phyloP scores from a whole-genome alignment of 208 protist genomes.

The Entamoeba dispar region DNA sequence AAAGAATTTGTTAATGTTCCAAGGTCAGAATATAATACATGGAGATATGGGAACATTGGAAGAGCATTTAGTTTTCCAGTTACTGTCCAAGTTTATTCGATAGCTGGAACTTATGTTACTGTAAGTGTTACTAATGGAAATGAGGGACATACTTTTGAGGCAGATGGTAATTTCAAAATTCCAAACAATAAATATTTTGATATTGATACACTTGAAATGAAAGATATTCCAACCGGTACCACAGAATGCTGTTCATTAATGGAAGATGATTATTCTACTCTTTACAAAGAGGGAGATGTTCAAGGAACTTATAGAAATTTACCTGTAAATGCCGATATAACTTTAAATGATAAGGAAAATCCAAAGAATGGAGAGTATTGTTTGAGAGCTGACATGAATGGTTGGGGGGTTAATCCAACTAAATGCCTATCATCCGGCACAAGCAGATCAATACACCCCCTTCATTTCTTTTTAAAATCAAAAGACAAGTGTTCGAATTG shows the following conservation, averaged over 20 bases:
- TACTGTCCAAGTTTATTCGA: not conserved
- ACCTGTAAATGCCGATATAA: not conserved
- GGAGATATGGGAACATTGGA: not conserved
- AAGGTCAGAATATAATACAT: not conserved
- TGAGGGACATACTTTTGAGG: not conserved
- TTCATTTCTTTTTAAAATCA: not conserved
- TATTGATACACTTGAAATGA: not conserved
- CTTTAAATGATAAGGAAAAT: not conserved
- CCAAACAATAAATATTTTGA: not conserved
- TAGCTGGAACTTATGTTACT: not conserved
- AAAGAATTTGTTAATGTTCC: not conserved
- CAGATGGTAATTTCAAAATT: not conserved
- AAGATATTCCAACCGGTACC: not conserved
- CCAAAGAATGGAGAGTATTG: not conserved
- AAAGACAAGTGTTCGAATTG: not conserved
- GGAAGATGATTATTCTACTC: not conserved
- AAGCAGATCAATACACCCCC: not conserved
- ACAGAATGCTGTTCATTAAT: not conserved
- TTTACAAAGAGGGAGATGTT: not conserved
- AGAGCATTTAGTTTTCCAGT: not conserved
- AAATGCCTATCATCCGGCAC: not conserved
- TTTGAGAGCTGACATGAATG: not conserved
- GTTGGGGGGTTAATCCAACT: not conserved
- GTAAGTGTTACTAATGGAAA: not conserved
- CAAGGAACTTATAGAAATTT: not conserved